Evolutionary conservation across 139 green algal genomes (phyloP).

Genomic region (Asterochloris sp.): DNA sequence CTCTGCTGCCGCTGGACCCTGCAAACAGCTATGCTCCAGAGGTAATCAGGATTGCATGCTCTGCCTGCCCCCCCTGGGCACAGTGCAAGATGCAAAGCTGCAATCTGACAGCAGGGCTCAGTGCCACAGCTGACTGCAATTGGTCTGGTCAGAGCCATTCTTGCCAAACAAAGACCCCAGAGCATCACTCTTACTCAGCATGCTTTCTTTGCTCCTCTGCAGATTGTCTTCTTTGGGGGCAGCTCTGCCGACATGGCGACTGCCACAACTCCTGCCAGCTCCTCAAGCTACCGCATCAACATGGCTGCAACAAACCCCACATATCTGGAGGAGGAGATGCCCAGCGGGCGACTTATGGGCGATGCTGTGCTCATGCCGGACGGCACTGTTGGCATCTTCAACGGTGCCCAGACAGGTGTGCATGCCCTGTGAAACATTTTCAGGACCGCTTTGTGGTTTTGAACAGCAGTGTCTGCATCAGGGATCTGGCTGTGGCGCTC

Average conservation of each 20-base stretch:
- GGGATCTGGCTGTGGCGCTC: not conserved
- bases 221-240: constrained; percentile 11
- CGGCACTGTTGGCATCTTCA: constrained; percentile 1
- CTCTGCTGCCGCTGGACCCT: constrained; percentile 8
- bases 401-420: constrained; percentile 1
- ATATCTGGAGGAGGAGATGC: not conserved
- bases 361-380: constrained; percentile 9
- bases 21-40: not conserved
- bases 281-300: not conserved
- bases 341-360: not conserved
- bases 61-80: too few species aligned
- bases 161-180: too few species aligned
- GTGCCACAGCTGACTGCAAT: too few species aligned
- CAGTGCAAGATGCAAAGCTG: too few species aligned
- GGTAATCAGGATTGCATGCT: not conserved
- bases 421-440: not conserved
- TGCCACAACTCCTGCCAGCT: not conserved
- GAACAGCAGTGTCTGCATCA: not conserved
- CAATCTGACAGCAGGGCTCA: too few species aligned
- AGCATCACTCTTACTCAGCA: not conserved
- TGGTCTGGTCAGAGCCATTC: too few species aligned
- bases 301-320: not conserved
- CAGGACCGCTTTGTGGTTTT: not conserved
- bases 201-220: not conserved
- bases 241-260: not conserved